Evolutionary conservation across 2,329 filamentous ascomycete genomes (phyloP), one percentile per base, ranked within the genome.

Genomic region (Talaromyces funiculosus): DNA sequence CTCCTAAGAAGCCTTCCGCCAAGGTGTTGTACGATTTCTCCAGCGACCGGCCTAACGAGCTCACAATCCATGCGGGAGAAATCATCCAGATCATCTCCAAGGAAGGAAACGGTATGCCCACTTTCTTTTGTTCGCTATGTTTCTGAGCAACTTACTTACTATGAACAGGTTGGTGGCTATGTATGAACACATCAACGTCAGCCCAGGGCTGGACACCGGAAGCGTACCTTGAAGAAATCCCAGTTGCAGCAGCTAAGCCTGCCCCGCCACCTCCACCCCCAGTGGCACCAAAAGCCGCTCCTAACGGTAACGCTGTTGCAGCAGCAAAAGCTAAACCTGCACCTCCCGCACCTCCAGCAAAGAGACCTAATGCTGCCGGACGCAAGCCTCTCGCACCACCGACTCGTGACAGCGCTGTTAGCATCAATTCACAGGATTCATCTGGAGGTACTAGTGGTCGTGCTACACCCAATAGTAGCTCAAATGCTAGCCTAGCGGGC

Each of bases 181-280:
- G 88, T 64, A 93, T 91, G 79, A 90, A 88, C 64, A 77, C 78
- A 53, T 78, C 85, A 68, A 81, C 81, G 51, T 81, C 82, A 66
- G 84, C 85, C n/a, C 90, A 94, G 75, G 94, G 92, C 56, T 99
- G 94, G 94, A 86, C 94, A 3, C 94, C 94, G 0, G 90, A 92
- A 20, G 91, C 93, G 20, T 99, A 99, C 70, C 88, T 99, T 8
- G 89, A 97, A 76, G 92, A 97, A 63, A 72, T 78, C 62, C 70
- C 68, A 3, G 83, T 82, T 24, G 78, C 84, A 12, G 79, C 81
- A 7, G 82, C 86, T 9, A 84, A 85, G 24, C 82, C 86, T 3
- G 79, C 85, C 14, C 78, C 78, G 2, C 78, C 79, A 20, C 74
- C 77, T 16, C 74, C 76, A 24, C 71, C 78, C 7, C 75, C 81